Percentiles rank a stretch among this genome's conserved stretches.
Evolutionary conservation across 2,329 filamentous ascomycete species (phyloP).

Genomic region (Colletotrichum graminicola): DNA sequence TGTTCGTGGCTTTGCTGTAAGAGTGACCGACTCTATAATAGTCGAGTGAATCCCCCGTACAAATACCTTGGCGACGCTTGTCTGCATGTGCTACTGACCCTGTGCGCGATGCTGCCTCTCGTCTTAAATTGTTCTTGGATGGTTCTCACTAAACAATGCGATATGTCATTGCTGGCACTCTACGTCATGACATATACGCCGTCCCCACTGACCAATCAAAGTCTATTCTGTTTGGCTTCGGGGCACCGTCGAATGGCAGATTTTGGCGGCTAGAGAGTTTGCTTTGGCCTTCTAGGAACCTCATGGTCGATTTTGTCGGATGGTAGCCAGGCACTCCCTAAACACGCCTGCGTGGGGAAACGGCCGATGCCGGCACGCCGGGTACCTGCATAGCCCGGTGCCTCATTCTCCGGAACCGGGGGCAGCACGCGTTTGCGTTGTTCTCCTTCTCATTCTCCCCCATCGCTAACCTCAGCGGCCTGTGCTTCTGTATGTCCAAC

Average conservation of each 20-base stretch:
- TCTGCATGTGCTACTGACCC: neutral
- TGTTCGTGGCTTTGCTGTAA: neutral
- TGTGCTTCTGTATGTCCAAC: neutral
- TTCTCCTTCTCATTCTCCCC: neutral
- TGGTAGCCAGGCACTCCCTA: constrained; percentile 1
- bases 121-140: neutral
- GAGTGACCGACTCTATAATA: neutral
- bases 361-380: constrained; percentile 30
- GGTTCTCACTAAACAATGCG: neutral
- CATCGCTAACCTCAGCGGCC: constrained; percentile 9
- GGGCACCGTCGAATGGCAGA: neutral
- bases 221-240: neutral
- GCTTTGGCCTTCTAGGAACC: neutral
- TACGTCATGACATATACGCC: neutral
- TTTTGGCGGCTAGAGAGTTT: neutral
- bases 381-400: constrained; percentile 37
- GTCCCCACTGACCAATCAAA: constrained; percentile 18
- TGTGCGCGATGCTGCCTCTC: neutral
- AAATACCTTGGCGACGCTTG: neutral
- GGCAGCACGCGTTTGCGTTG: constrained; percentile 4
- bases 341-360: constrained; percentile 13
- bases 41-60: too few relatives aligned
- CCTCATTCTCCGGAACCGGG: constrained; percentile 30
- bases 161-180: neutral
- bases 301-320: neutral